phyloP scores from a whole-genome alignment of 1,284 basidiomycete species.

The Sporisorium graminicola region DNA sequence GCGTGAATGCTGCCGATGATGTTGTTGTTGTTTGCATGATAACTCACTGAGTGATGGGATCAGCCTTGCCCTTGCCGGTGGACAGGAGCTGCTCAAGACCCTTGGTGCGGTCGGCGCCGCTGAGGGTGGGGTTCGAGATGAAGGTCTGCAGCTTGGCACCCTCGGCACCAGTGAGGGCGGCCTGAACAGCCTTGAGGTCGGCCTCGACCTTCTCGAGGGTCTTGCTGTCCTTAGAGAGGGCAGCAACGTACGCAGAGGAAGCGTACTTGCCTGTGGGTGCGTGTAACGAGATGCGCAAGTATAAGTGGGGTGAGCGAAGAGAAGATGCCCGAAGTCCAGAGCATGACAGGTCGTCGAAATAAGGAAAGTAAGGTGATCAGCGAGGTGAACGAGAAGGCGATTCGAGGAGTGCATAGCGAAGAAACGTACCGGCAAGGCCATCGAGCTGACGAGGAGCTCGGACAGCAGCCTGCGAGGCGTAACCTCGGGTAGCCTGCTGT shows the following conservation, averaged over 20 bases:
- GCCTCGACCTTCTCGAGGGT: constrained; percentile 70
- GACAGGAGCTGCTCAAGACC: constrained; percentile 79
- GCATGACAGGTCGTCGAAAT: neutral
- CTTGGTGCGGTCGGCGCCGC: constrained; percentile 79
- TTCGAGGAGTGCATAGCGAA: constrained; percentile 21
- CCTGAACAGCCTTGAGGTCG: constrained; percentile 76
- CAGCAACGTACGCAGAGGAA: constrained; percentile 90
- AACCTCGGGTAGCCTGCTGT: constrained; percentile 64
- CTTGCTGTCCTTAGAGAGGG: constrained; percentile 78
- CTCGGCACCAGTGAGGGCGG: constrained; percentile 62
- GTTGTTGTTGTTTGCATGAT: neutral
- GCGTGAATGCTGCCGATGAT: neutral
- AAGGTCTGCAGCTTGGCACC: constrained; percentile 78
- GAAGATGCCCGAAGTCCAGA: neutral
- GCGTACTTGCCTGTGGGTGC: constrained; percentile 81
- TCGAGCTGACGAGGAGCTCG: constrained; percentile 63
- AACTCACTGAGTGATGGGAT: constrained; percentile 66
- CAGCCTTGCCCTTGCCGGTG: constrained; percentile 58
- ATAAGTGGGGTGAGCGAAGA: neutral
- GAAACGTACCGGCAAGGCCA: constrained; percentile 55
- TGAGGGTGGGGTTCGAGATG: constrained; percentile 89
- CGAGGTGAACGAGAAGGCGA: neutral
- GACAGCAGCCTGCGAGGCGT: constrained; percentile 65
- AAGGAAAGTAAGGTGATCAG: constrained; percentile 70
- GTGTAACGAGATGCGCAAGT: neutral